Conservation (phyloP, 1,284 basidiomycete genomes). For the Volvariella surrecta region DNA sequence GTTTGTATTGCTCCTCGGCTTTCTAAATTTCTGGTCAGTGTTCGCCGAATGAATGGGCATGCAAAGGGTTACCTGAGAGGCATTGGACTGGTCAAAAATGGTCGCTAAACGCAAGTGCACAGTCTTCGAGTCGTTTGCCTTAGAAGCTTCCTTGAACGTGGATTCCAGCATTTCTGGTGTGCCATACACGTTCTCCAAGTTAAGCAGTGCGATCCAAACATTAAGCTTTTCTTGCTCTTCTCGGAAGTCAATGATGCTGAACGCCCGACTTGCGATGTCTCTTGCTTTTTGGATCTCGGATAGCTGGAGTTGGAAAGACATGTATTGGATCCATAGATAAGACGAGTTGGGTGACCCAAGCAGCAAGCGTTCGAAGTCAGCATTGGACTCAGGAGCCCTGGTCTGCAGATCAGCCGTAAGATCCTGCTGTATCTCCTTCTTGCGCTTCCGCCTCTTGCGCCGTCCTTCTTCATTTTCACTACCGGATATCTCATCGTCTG, state of each 20-base stretch:
- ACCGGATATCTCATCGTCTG: slow-evolving; percentile 34
- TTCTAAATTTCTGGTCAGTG: slow-evolving; percentile 38
- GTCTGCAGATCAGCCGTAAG: slow-evolving; percentile 80
- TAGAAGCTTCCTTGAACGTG: slow-evolving; percentile 85
- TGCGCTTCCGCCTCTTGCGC: slow-evolving; percentile 57
- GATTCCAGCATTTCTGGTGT: slow-evolving; percentile 72
- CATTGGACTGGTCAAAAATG: slow-evolving; percentile 81
- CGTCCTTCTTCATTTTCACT: slow-evolving; percentile 41
- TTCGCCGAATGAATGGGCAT: too few species aligned
- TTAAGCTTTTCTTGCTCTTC: slow-evolving; percentile 97
- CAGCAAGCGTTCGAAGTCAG: slow-evolving; percentile 92
- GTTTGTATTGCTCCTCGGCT: slow-evolving; percentile 81
- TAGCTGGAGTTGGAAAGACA: slow-evolving; percentile 96
- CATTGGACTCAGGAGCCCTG: slow-evolving; percentile 81
- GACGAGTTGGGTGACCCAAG: slow-evolving; percentile 97
- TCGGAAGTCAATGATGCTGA: slow-evolving; percentile 87
- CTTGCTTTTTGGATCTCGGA: slow-evolving; percentile 95
- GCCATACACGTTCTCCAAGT: slow-evolving; percentile 93
- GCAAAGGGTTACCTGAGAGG: slow-evolving; percentile 51
- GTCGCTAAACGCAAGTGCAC: slow-evolving; percentile 79
- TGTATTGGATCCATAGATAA: slow-evolving; percentile 98
- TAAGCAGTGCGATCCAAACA: slow-evolving; percentile 95
- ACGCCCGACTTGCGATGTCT: slow-evolving; percentile 77
- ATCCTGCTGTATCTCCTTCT: slow-evolving; percentile 72
- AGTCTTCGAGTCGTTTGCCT: slow-evolving; percentile 89